A percentile compares a stretch with the other conserved stretches of the same genome.
Conservation (phyloP, 768 basidiomycete genomes). For the Pulveroboletus sp. region DNA sequence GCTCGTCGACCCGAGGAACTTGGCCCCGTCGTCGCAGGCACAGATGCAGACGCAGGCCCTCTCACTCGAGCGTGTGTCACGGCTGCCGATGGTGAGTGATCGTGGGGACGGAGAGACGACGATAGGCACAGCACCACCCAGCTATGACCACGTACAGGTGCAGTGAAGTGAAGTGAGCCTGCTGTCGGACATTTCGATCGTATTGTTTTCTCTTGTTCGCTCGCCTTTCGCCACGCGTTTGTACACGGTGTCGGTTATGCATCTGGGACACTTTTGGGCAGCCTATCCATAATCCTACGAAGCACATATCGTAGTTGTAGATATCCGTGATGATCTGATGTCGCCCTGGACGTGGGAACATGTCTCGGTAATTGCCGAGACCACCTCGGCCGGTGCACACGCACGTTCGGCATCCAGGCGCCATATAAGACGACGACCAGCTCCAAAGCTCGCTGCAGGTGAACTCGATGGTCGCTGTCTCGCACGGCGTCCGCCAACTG, state of each 20-base stretch:
- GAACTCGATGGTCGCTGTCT: constrained; percentile 23
- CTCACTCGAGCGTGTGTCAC: neutral
- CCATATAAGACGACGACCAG: neutral
- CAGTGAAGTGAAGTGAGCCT: neutral
- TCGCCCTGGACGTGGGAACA: no score
- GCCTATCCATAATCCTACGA: no score
- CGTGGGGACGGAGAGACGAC: constrained; percentile 30
- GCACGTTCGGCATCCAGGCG: constrained; percentile 6
- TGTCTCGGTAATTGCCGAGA: no score
- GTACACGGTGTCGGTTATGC: neutral
- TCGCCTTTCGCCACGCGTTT: neutral
- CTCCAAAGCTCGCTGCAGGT: neutral
- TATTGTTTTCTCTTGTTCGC: neutral
- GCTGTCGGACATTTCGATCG: neutral
- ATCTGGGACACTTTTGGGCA: no score
- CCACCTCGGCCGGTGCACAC: neutral
- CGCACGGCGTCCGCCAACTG: constrained; percentile 24
- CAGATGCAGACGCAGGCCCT: neutral
- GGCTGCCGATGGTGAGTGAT: constrained; percentile 41
- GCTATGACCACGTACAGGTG: constrained; percentile 18
- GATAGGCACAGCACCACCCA: constrained; percentile 23
- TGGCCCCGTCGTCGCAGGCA: neutral
- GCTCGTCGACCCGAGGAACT: neutral
- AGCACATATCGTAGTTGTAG: no score
- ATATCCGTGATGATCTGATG: no score